Evolutionary conservation across 2,329 filamentous ascomycete genomes (phyloP).

Genomic region (Metarhizium robertsii): DNA sequence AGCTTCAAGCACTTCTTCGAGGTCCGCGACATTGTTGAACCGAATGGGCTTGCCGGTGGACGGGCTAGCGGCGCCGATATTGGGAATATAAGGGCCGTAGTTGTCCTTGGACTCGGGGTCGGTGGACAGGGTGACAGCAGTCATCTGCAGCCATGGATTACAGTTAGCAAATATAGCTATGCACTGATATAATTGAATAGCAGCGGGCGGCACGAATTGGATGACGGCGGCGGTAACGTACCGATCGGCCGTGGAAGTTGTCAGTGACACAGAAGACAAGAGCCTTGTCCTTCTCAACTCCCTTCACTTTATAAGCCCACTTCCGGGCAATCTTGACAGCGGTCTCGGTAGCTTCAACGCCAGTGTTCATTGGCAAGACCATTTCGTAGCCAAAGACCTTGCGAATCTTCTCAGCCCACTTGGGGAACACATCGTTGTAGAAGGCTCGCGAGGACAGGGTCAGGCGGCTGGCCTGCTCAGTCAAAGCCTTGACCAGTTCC

Average conservation of each 20-base stretch:
- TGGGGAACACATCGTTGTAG: conserved; percentile 96
- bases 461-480: conserved; percentile 79
- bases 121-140: conserved; percentile 87
- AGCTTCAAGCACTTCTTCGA: conserved; percentile 68
- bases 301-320: conserved; percentile 96
- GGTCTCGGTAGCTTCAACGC: conserved; percentile 92
- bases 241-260: conserved; percentile 95
- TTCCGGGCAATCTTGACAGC: conserved; percentile 93
- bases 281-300: conserved; percentile 75
- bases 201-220: background rate
- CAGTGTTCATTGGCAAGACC: conserved; percentile 97
- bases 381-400: conserved; percentile 90
- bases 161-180: background rate
- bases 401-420: conserved; percentile 88
- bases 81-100: conserved; percentile 92
- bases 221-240: conserved; percentile 33
- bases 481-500: conserved; percentile 82
- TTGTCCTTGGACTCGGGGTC: conserved; percentile 94
- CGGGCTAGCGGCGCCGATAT: conserved; percentile 69
- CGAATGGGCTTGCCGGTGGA: conserved; percentile 66
- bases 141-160: conserved; percentile 51
- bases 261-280: conserved; percentile 75
- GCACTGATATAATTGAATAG: background rate
- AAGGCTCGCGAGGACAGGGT: conserved; percentile 93
- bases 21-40: conserved; percentile 76